Evolutionary conservation across 2,329 filamentous ascomycete species (phyloP).

Genomic region (Colletotrichum liaoningense): DNA sequence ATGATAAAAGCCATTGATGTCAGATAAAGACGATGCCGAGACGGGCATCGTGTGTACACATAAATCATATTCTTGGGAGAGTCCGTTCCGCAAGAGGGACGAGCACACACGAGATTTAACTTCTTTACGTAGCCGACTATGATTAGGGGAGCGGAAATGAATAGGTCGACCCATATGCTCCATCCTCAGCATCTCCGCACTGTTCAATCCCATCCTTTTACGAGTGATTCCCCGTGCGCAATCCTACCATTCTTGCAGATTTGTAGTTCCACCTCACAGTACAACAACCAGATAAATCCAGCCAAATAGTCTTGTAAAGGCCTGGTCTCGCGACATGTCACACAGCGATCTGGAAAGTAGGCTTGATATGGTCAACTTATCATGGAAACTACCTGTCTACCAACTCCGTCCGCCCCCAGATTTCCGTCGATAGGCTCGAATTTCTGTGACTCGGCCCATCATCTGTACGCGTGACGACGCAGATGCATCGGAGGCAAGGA

Average conservation of each 20-base stretch:
- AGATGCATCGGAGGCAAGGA: conserved; percentile 48
- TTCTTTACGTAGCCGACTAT: neutral
- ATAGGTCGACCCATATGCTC: neutral
- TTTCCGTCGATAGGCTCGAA: conserved; percentile 18
- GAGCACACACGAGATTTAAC: neutral
- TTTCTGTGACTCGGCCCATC: conserved; percentile 16
- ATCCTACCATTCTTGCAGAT: neutral
- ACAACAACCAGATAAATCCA: neutral
- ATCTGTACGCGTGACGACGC: conserved; percentile 41
- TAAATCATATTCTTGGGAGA: neutral
- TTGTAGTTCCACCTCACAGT: neutral
- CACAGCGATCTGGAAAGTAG: neutral
- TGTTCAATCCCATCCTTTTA: neutral
- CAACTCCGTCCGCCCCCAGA: conserved; percentile 36
- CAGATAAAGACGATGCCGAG: neutral
- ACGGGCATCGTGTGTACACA: neutral
- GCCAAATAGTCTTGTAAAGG: neutral
- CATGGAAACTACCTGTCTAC: conserved; percentile 36
- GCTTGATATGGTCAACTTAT: conserved; percentile 14
- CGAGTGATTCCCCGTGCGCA: neutral
- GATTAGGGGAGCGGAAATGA: neutral
- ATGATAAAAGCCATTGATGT: neutral
- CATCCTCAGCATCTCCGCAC: neutral
- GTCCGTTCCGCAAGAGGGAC: neutral
- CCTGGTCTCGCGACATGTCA: neutral